A percentile compares a stretch with the other conserved stretches of the same genome.
Evolutionary conservation across 495 filamentous ascomycete genomes (phyloP).

Genomic region (Chaetomium cochliodes): DNA sequence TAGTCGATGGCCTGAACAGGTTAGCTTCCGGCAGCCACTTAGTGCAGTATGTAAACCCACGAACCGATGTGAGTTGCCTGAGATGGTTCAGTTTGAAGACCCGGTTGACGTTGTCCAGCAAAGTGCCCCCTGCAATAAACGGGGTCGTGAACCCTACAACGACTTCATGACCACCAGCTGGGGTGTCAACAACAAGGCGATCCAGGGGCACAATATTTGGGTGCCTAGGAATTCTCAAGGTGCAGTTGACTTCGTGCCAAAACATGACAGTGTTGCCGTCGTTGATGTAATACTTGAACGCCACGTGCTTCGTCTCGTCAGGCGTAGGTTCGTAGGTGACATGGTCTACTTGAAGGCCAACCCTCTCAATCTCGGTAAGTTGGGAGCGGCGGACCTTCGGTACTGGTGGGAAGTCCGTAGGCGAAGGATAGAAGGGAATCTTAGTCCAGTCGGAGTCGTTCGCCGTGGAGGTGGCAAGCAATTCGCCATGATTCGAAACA

Average conservation of each 20-base stretch:
- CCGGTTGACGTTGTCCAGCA: slow-evolving; percentile 9
- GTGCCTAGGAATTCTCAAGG: slow-evolving; percentile 36
- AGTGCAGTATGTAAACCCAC: neutral
- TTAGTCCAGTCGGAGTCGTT: neutral
- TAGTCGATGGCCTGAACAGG: slow-evolving; percentile 18
- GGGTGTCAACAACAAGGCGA: slow-evolving; percentile 35
- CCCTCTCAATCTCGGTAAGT: slow-evolving; percentile 18
- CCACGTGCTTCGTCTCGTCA: slow-evolving; percentile 11
- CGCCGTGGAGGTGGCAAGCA: slow-evolving; percentile 1
- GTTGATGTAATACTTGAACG: slow-evolving; percentile 24
- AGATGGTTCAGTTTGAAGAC: slow-evolving; percentile 21
- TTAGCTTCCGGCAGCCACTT: no score
- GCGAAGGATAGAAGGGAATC: slow-evolving; percentile 15
- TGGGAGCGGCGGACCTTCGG: slow-evolving; percentile 14
- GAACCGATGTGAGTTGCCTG: slow-evolving; percentile 11
- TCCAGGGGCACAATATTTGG: slow-evolving; percentile 40
- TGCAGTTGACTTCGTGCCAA: slow-evolving; percentile 42
- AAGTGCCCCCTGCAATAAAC: slow-evolving; percentile 16
- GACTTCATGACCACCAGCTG: neutral
- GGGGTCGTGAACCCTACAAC: slow-evolving; percentile 22
- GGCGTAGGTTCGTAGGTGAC: slow-evolving; percentile 5
- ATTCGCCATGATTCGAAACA: neutral
- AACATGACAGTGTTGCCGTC: slow-evolving; percentile 15
- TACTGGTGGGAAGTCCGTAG: neutral
- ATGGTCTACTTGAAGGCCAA: slow-evolving; percentile 18